Evolutionary conservation across 306 rosid species (phyloP).

Genomic region (Morella rubra): DNA sequence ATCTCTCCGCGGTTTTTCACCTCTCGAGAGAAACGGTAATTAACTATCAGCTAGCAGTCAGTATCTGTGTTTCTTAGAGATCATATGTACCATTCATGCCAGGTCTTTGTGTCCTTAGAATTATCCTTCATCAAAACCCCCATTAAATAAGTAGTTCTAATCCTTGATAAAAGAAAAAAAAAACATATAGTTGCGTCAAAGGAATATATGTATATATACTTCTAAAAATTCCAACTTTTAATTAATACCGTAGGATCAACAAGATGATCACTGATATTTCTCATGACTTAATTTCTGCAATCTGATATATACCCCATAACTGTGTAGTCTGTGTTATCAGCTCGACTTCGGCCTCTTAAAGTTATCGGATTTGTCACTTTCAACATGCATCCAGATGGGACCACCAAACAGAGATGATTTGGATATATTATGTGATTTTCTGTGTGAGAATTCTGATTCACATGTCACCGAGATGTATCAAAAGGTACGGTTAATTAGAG

Average conservation of each 20-base stretch:
- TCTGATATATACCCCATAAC: background rate
- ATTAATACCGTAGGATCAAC: background rate
- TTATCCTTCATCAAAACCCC: no score
- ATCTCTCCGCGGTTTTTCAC: conserved; percentile 25
- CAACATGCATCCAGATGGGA: background rate
- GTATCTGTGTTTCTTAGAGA: no score
- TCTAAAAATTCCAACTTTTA: background rate
- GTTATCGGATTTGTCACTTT: background rate
- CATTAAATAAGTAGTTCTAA: no score
- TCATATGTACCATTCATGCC: no score
- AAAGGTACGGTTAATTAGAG: no score
- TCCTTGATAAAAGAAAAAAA: no score
- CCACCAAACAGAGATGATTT: background rate
- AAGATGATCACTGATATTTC: no score
- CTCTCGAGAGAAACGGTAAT: conserved; percentile 3
- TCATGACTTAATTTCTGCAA: no score
- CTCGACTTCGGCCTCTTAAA: background rate
- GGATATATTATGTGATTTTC: background rate
- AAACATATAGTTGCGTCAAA: background rate
- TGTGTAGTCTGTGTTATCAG: background rate
- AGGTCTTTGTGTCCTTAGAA: no score
- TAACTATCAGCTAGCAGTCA: background rate
- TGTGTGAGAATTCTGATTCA: background rate
- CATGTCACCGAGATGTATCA: background rate
- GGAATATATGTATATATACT: no score